These are phyloP conservation scores for Eucalyptus melliodora DNA, from an alignment of 345 rosid species.

Conservation along the genomic window DNA sequence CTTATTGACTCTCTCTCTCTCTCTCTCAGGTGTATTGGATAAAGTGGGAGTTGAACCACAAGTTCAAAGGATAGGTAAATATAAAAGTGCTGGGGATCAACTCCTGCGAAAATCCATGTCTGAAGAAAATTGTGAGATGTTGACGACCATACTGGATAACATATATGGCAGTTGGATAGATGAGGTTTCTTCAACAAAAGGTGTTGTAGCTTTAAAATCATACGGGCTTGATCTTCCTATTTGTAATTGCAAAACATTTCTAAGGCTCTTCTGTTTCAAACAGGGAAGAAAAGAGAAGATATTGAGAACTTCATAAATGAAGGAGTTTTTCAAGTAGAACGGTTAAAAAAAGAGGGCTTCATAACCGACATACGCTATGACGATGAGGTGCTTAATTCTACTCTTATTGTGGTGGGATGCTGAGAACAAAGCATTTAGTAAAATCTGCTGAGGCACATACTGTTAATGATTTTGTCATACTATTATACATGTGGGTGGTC, in stretches of 20 bases:
- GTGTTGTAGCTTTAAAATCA: constrained; percentile 15
- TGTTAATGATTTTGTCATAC: neutral
- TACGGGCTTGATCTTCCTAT: neutral
- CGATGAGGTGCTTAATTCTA: constrained; percentile 58
- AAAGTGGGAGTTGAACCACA: constrained; percentile 86
- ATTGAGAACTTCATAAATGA: constrained; percentile 73
- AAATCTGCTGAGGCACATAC: neutral
- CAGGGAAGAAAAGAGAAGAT: constrained; percentile 80
- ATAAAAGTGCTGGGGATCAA: constrained; percentile 96
- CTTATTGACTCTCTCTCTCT: neutral
- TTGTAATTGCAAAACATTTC: neutral
- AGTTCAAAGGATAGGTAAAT: constrained; percentile 89
- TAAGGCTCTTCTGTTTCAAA: neutral
- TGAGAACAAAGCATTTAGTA: neutral
- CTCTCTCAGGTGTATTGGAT: constrained; percentile 59
- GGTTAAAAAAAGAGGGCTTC: constrained; percentile 81
- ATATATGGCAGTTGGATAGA: constrained; percentile 94
- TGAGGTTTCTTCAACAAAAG: constrained; percentile 62
- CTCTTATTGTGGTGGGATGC: neutral
- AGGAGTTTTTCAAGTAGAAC: constrained; percentile 80
- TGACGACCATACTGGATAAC: constrained; percentile 78
- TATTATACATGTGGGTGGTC: neutral
- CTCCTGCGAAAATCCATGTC: constrained; percentile 74
- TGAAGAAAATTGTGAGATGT: constrained; percentile 91
- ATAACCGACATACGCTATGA: constrained; percentile 71